These are phyloP conservation scores for Neurospora crassa DNA, from an alignment of 2,329 filamentous ascomycete species.

Conservation along the genomic window DNA sequence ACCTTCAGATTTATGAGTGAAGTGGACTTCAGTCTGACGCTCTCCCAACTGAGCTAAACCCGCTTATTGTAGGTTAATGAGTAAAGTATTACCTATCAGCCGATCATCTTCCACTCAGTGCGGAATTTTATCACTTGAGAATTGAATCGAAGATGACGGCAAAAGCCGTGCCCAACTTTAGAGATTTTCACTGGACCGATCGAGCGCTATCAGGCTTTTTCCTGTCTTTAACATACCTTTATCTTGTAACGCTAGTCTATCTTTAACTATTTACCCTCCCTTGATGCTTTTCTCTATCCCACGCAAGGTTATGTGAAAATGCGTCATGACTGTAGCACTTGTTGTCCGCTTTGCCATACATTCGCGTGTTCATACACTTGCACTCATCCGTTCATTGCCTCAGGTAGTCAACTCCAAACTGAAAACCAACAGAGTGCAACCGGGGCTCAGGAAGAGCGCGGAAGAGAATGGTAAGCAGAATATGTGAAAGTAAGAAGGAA, in stretches of 20 bases:
- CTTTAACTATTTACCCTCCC: background rate
- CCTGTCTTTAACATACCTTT: background rate
- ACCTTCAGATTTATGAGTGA: background rate
- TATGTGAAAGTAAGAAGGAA: background rate
- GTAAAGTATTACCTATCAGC: no score
- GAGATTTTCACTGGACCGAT: background rate
- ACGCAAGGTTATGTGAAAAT: background rate
- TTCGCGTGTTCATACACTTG: background rate
- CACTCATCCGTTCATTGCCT: background rate
- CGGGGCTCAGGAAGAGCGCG: background rate
- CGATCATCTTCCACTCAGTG: background rate
- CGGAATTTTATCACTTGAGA: background rate
- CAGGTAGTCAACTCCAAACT: background rate
- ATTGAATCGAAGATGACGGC: background rate
- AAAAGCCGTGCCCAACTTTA: background rate
- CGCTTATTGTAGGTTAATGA: background rate
- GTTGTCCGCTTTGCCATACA: background rate
- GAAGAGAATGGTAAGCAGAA: background rate
- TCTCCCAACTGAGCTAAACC: background rate
- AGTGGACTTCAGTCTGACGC: background rate
- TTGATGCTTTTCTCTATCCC: background rate
- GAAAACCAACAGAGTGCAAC: background rate
- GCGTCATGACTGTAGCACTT: background rate
- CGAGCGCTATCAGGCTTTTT: background rate
- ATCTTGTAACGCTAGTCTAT: background rate